Conservation (phyloP, 805 yeast genomes). For the Lipomyces oligophaga region DNA sequence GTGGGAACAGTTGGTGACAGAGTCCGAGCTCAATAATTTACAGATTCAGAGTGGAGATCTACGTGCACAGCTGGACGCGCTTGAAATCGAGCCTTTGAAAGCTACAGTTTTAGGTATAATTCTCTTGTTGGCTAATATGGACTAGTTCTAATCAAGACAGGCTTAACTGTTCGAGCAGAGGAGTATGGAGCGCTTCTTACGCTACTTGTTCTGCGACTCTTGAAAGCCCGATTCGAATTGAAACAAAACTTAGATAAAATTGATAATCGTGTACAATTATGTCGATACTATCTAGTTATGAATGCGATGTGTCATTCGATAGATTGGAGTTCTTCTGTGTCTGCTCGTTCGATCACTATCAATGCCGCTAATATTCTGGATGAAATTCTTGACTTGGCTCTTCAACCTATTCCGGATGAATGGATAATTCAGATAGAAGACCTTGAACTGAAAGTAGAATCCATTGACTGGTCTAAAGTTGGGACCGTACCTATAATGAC, state of each 20-base stretch:
- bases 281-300: too few relatives aligned
- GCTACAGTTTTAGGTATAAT: slow-evolving; percentile 5
- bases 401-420: slow-evolving; percentile 22
- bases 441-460: slow-evolving; percentile 8
- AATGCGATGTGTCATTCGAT: too few relatives aligned
- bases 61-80: slow-evolving; percentile 7
- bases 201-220: too few relatives aligned
- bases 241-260: too few relatives aligned
- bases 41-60: too few relatives aligned
- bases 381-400: slow-evolving; percentile 17
- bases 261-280: too few relatives aligned
- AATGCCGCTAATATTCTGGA: slow-evolving; percentile 20
- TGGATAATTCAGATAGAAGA: slow-evolving; percentile 26
- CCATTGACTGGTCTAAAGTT: slow-evolving; percentile 6
- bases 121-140: not conserved
- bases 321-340: too few relatives aligned
- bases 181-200: slow-evolving; percentile 5
- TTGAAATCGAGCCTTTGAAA: slow-evolving; percentile 3
- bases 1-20: too few relatives aligned
- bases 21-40: too few relatives aligned
- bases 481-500: too few relatives aligned
- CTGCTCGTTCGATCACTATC: too few relatives aligned
- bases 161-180: not conserved
- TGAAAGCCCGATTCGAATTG: too few relatives aligned
- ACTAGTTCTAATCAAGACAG: not conserved